A percentile compares a stretch with the other conserved stretches of the same genome.
phyloP scores from a whole-genome alignment of 2,329 filamentous ascomycete species.

The Pyrenochaeta sp. region DNA sequence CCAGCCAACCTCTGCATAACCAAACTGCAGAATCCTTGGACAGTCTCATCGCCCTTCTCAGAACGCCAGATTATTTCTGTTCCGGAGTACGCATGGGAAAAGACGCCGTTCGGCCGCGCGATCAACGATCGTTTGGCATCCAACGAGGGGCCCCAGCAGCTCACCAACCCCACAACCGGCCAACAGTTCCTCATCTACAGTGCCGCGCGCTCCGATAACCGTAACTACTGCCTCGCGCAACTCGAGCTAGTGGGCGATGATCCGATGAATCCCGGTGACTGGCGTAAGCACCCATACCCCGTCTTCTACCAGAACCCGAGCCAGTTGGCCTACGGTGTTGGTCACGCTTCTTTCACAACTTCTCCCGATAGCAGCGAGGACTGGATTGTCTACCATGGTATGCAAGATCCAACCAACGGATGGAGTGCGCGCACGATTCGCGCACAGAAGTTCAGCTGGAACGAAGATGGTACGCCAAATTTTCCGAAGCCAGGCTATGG shows the following conservation, averaged over 20 bases:
- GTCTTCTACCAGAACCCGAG: slow-evolving; percentile 61
- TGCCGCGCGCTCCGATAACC: slow-evolving; percentile 60
- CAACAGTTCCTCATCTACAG: slow-evolving; percentile 61
- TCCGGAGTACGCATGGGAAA: slow-evolving; percentile 60
- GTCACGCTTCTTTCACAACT: slow-evolving; percentile 61
- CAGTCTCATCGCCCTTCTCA: slow-evolving; percentile 55
- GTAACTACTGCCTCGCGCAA: slow-evolving; percentile 63
- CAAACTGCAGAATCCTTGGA: slow-evolving; percentile 59
- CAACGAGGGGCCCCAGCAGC: slow-evolving; percentile 62
- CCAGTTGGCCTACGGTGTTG: slow-evolving; percentile 58
- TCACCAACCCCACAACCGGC: slow-evolving; percentile 57
- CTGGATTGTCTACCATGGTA: slow-evolving; percentile 64
- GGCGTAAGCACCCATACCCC: slow-evolving; percentile 56
- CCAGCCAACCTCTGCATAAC: slow-evolving; percentile 63
- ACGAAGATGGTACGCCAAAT: slow-evolving; percentile 56
- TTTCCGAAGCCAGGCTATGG: slow-evolving; percentile 61
- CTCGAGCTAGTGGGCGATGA: slow-evolving; percentile 59
- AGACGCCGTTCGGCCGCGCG: slow-evolving; percentile 59
- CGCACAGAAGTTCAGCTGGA: slow-evolving; percentile 60
- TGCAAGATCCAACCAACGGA: slow-evolving; percentile 57
- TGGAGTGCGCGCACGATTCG: slow-evolving; percentile 60
- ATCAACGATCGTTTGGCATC: slow-evolving; percentile 57
- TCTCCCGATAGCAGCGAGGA: slow-evolving; percentile 58
- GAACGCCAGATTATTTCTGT: slow-evolving; percentile 58
- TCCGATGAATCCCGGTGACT: slow-evolving; percentile 59